These are phyloP conservation scores for Gynostemma pentaphyllum DNA, from an alignment of 306 rosid genomes.

Conservation along the genomic window DNA sequence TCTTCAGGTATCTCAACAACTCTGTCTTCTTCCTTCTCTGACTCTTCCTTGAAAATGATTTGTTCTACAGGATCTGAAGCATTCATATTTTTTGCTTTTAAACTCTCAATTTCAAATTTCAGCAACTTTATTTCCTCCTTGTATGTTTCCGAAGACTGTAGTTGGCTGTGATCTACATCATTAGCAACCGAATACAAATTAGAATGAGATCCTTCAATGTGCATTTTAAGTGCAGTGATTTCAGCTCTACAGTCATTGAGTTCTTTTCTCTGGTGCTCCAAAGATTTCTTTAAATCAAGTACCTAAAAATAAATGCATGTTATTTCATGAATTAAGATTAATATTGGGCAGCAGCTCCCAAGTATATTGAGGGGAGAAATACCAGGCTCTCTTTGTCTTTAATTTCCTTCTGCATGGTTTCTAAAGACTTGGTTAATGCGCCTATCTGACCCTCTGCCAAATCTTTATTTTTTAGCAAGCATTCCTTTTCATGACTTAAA, in stretches of 20 bases:
- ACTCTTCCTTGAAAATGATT: conserved; percentile 29
- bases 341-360: conserved; percentile 18
- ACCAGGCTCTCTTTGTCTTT: conserved; percentile 77
- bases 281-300: conserved; percentile 61
- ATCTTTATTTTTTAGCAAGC: conserved; percentile 52
- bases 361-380: conserved; percentile 16
- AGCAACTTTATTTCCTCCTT: conserved; percentile 75
- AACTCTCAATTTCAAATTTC: conserved; percentile 54
- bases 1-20: conserved; percentile 71
- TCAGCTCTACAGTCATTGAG: conserved; percentile 76
- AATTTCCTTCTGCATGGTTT: conserved; percentile 68
- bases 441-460: conserved; percentile 55
- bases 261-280: conserved; percentile 67
- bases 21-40: conserved; percentile 37
- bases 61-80: conserved; percentile 28
- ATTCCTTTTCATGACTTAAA: conserved; percentile 51
- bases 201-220: conserved; percentile 49
- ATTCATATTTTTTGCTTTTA: conserved; percentile 32
- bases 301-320: conserved; percentile 38
- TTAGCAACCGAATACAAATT: conserved; percentile 26
- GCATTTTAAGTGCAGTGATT: conserved; percentile 82
- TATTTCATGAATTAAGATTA: conserved; percentile 10
- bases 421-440: conserved; percentile 62
- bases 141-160: conserved; percentile 43
- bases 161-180: conserved; percentile 37